A percentile compares a stretch with the other conserved stretches of the same genome.
Conservation (phyloP, 768 basidiomycete genomes). For the Chalciporus chontae region DNA sequence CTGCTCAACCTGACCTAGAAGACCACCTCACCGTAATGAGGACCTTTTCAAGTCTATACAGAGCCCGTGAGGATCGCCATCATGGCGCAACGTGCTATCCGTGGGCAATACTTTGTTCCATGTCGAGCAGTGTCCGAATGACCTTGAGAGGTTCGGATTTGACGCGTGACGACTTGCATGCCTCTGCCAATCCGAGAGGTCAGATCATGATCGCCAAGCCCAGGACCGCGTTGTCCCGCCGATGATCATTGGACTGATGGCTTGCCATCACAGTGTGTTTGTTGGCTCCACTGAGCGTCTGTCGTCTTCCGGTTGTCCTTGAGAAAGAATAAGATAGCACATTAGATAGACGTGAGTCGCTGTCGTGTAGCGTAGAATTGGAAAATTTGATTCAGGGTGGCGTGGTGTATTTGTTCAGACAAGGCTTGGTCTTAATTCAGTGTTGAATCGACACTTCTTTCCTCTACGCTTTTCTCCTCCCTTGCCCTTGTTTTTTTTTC, state of each 20-base stretch:
- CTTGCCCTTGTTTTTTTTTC: slow-evolving; percentile 28
- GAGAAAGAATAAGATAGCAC: neutral
- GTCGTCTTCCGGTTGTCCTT: neutral
- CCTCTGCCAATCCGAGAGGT: neutral
- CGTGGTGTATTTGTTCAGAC: slow-evolving; percentile 29
- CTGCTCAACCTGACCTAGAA: neutral
- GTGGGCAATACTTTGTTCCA: neutral
- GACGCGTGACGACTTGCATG: neutral
- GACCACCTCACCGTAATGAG: neutral
- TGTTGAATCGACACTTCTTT: slow-evolving; percentile 12
- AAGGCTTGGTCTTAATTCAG: slow-evolving; percentile 7
- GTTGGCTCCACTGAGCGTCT: neutral
- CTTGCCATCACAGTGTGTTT: neutral
- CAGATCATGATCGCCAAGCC: neutral
- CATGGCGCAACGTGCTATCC: neutral
- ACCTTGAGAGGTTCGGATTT: neutral
- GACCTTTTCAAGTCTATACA: neutral
- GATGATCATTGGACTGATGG: neutral
- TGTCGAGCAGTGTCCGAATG: neutral
- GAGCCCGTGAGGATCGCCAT: neutral
- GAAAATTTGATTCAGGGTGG: slow-evolving; percentile 26
- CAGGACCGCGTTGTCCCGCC: neutral
- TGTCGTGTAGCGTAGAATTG: neutral
- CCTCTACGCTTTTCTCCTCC: slow-evolving; percentile 24
- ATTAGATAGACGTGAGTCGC: neutral